Evolutionary conservation across 164 flowering plant species (phyloP), one percentile per base, ranked within the genome.

Genomic region (Stephania yunnanensis): DNA sequence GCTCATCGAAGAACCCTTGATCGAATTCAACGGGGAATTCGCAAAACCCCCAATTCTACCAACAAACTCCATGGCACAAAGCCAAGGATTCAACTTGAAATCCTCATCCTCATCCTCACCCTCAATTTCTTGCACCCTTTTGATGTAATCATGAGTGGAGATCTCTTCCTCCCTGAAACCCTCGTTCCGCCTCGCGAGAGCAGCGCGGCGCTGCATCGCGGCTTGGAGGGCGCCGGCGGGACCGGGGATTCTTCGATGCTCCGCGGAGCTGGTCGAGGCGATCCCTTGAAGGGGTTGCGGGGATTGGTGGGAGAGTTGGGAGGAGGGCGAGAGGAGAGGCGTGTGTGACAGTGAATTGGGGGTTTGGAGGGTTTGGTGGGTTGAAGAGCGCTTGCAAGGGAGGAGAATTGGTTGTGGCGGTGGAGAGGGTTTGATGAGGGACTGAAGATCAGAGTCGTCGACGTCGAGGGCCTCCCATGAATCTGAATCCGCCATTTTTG

Each of bases 141-240:
- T 78, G 22, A 90, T 72, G 71, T 76, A 88, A 71, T 90, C 92
- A 71, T 89, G 94, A 22, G 91, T 88, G 7, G 88, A 74, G 7
- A 85, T 20, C 19, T 58, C 64, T 17, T 58, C 64, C 20, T 15
- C 64, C 5, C 20, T n/a, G 19, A 15, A 19, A 58, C 11, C 80
- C 78, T 19, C 55, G 31, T 12, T 61, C 5, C 64, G 61, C 9
- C 69, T 64, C n/a, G 50, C 63, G 9, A 11, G 20, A n/a, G 30
- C n/a, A n/a, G n/a, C 55, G 71, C 73, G 75, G 6, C 85, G 84
- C 55, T 73, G 84, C 89, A 93, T 89, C 1, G 94, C 91, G 17
- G 86, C 83, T 72, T 87, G 94, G 29, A 91, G 79, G 7, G 87
- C 80, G 7, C 89, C 92, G 1, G 94, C 98, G 0, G 98, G 98